Evolutionary conservation across 83 land plant genomes (phyloP), one percentile per base, ranked within the genome.

Genomic region (Larix sibirica): DNA sequence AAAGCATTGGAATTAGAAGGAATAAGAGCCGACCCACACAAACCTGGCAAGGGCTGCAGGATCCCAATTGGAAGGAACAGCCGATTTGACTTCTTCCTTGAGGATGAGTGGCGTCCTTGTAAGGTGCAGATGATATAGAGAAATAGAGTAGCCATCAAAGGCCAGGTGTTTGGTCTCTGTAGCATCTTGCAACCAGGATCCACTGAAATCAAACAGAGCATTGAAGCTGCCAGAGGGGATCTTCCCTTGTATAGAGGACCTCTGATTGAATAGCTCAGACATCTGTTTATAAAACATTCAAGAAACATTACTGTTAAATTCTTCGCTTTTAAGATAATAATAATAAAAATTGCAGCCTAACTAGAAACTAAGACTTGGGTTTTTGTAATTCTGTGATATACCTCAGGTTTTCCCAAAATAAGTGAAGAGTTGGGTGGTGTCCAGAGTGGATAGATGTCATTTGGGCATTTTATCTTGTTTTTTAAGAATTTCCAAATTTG

Each of bases 191-290:
- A 89, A 83, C 95, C 95, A 91, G 54, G 87, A 20, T 59, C 95
- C 90, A 74, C 84, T 89, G 10, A 91, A 77, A 23, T 83, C 89
- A 88, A 86, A 93, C 70, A 93, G 79, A 78, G 90, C 62, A 83
- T 89, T 91, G 62, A 91, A 85, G 75, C 84, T 83, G 4, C 95
- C 95, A 38, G 93, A 91, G 16, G 95, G 95, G 66, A 93, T 86
- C 88, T 93, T 91, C 58, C 95, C 95, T 81, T 87, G 89, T 18
- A 91, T 21, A 17, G 84, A 87, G 26, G 88, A 84, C 83, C 87
- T 89, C 83, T 91, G 94, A 86, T 93, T 91, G 21, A 93, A 82
- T 60, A 89, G 77, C 88, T 91, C 90, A 18, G 95, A 93, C 95
- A 93, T 93, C 95, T 93, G 84, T 77, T 20, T 4, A 64, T 23